Conservation (phyloP, 345 rosid genomes). For the Sisymbrium irio region DNA sequence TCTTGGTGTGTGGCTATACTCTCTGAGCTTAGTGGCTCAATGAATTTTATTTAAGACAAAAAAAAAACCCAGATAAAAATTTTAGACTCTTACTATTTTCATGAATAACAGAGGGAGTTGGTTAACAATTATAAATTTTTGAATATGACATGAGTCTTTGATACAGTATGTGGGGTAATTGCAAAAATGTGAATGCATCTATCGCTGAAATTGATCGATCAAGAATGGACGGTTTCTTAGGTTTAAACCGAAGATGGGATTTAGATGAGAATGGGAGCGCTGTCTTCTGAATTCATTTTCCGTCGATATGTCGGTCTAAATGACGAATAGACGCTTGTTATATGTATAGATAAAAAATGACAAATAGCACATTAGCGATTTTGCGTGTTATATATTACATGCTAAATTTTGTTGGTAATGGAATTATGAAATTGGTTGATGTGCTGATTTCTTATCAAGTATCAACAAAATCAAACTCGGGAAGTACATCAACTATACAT, state of each 20-base stretch:
- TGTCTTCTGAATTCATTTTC: too few species aligned
- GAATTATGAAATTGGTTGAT: too few species aligned
- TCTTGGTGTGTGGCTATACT: slow-evolving; percentile 9
- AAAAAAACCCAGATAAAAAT: background rate
- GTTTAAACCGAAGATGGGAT: too few species aligned
- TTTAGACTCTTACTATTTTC: background rate
- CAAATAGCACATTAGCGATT: too few species aligned
- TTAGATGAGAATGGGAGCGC: too few species aligned
- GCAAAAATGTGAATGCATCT: background rate
- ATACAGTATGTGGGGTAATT: too few species aligned
- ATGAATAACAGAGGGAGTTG: slow-evolving; percentile 1
- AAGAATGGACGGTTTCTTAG: background rate
- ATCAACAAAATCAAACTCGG: background rate
- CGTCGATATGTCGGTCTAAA: too few species aligned
- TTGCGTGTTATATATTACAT: too few species aligned
- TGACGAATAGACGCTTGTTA: too few species aligned
- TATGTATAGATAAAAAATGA: too few species aligned
- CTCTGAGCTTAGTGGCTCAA: background rate
- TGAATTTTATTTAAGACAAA: slow-evolving; percentile 2
- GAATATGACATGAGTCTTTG: too few species aligned
- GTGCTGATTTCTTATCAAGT: background rate
- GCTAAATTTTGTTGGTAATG: too few species aligned
- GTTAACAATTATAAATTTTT: background rate
- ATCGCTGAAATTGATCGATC: background rate
- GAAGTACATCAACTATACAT: background rate